These are phyloP conservation scores for Leccinum pellstonianum DNA, from an alignment of 768 basidiomycete species.

Conservation along the genomic window DNA sequence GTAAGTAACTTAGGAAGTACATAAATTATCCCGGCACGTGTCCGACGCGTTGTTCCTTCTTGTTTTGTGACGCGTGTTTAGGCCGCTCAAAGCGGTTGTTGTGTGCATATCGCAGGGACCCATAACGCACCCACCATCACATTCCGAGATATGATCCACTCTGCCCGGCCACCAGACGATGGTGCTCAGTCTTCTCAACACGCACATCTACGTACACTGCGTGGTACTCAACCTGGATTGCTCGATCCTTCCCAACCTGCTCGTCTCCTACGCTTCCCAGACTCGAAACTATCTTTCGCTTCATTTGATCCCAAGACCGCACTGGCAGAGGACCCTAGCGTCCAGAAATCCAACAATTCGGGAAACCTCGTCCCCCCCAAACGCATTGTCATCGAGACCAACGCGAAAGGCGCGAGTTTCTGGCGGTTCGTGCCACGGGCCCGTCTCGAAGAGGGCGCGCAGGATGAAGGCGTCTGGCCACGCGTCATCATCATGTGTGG, in stretches of 20 bases:
- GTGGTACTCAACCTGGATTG: constrained; percentile 57
- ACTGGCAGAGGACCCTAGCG: constrained; percentile 38
- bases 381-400: constrained; percentile 72
- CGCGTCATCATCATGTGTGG: constrained; percentile 65
- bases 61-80: neutral
- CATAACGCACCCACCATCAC: neutral
- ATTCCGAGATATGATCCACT: constrained; percentile 11
- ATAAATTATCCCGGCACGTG: constrained; percentile 15
- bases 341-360: constrained; percentile 42
- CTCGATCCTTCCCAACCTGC: constrained; percentile 61
- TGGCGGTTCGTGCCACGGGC: constrained; percentile 84
- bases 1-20: neutral
- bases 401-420: constrained; percentile 49
- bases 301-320: constrained; percentile 72
- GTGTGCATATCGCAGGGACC: neutral
- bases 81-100: too few species aligned
- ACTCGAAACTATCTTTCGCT: constrained; percentile 68
- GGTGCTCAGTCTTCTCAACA: constrained; percentile 10
- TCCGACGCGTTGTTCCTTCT: constrained; percentile 8
- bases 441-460: constrained; percentile 50
- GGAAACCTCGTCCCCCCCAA: constrained; percentile 56
- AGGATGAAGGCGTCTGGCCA: constrained; percentile 72
- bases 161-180: constrained; percentile 7
- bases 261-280: constrained; percentile 59
- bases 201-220: constrained; percentile 17